Base-by-base conservation (phyloP, 345 rosid species). In the Odontarrhena argentea region DNA sequence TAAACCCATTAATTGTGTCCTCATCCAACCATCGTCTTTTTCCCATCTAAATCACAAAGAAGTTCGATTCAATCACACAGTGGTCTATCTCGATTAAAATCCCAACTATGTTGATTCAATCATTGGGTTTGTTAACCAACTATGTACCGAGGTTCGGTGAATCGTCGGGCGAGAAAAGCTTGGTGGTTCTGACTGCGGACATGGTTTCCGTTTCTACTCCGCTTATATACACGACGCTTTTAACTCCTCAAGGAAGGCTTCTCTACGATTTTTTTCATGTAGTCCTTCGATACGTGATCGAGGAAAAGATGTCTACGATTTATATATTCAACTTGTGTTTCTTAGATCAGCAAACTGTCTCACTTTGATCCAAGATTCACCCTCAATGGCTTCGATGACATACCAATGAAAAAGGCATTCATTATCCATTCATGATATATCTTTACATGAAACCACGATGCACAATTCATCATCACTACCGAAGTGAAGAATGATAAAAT, bases 191-290 rank as follows among this genome's bases (percentile, higher is more conserved):
- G 4, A 81, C 89, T 0, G 89, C 86, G 1, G 91, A 88, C 57
- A 28, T 82, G 59, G 55, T 88, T 26, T 4, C 76, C 44, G 80
- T 72, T 53, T 45, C 81, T 1, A 82, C 55, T 8, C 79, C 89
- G 42, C 95, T 96, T 10, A 73, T 91, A 76, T 91, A 87, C 73
- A 89, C 96, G 1, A 95, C 96, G 26, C 49, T 91, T 42, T 75
- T 88, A 82, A 91, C 85, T 14, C 91, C 96, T 57, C 96, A 91
- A 45, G 96, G 99, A 9, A 82, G 89, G 83, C 87, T 94, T 67
- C 45, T 88, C 57, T 87, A 83, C 70, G 99, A 91, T 78, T 83
- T 91, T 30, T 87, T 88, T 70, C 91, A 65, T 88, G 88, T 75
- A 76, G 80, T 38, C 79, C 83, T 35, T 63, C 89, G 5, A 65